A percentile compares a stretch with the other conserved stretches of the same genome.
These are phyloP conservation scores for Hydnum rufescens DNA, from an alignment of 768 basidiomycete species.

Conservation along the genomic window DNA sequence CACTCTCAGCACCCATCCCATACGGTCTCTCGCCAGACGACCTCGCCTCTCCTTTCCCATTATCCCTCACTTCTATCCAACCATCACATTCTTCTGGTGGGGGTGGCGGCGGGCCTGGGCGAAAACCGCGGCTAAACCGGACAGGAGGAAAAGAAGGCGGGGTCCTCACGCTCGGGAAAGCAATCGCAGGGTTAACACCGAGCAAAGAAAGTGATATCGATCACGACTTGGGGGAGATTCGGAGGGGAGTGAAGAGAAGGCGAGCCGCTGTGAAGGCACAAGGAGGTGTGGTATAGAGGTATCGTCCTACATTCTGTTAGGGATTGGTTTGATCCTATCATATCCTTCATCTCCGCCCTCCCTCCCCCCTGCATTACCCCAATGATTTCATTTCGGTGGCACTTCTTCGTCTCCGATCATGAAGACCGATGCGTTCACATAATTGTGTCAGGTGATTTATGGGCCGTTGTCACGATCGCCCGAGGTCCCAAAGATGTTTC, in stretches of 20 bases:
- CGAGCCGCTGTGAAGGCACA: conserved; percentile 15
- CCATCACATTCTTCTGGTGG: conserved; percentile 6
- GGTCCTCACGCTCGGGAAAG: conserved; percentile 38
- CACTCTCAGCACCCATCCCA: conserved; percentile 31
- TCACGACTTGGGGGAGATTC: conserved; percentile 55
- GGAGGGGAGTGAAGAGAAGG: conserved; percentile 46
- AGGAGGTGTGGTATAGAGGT: too few relatives aligned
- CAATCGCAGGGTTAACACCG: conserved; percentile 30
- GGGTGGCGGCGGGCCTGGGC: conserved; percentile 11
- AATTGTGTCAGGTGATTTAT: too few relatives aligned
- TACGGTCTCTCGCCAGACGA: conserved; percentile 76
- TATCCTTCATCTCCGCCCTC: too few relatives aligned
- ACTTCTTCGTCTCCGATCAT: too few relatives aligned
- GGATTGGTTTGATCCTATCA: too few relatives aligned
- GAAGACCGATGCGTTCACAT: too few relatives aligned
- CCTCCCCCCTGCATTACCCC: too few relatives aligned
- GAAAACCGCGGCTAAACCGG: conserved; percentile 17
- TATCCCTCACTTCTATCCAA: conserved; percentile 40
- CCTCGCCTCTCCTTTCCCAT: conserved; percentile 67
- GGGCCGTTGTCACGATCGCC: too few relatives aligned
- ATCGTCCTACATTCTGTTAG: too few relatives aligned
- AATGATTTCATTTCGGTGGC: too few relatives aligned
- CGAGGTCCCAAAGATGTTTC: too few relatives aligned
- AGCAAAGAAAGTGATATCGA: conserved; percentile 57
- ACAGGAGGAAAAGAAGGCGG: conserved; percentile 22